Percentiles rank a stretch among this genome's conserved stretches.
Conservation (phyloP, 768 basidiomycete species). For the Kwoniella newhampshirensis region DNA sequence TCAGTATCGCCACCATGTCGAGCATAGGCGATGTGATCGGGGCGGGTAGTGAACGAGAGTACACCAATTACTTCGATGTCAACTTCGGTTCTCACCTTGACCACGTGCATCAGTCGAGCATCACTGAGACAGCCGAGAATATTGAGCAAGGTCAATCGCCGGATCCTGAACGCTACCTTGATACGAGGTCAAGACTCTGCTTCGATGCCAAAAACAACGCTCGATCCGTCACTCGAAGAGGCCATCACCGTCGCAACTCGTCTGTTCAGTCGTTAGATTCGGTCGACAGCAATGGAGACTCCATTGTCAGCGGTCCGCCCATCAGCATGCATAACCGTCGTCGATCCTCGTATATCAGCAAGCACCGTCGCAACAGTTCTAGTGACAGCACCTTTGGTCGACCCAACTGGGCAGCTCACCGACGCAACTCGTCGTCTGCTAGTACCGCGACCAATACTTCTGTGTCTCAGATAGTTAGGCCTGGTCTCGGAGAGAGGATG, state of each 20-base stretch:
- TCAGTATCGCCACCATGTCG: constrained; percentile 50
- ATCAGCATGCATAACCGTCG: constrained; percentile 28
- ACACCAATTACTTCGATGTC: constrained; percentile 49
- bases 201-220: neutral
- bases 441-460: constrained; percentile 30
- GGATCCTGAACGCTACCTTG: neutral
- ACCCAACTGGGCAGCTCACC: constrained; percentile 44
- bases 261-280: constrained; percentile 42
- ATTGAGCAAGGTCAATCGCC: constrained; percentile 8
- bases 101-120: constrained; percentile 14
- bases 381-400: constrained; percentile 32
- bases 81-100: constrained; percentile 35
- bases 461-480: constrained; percentile 33
- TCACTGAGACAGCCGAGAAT: constrained; percentile 8
- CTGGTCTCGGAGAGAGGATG: constrained; percentile 50
- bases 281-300: constrained; percentile 16
- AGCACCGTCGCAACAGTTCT: constrained; percentile 35
- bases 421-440: constrained; percentile 34
- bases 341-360: constrained; percentile 34
- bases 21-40: constrained; percentile 47
- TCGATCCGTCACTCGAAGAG: constrained; percentile 27
- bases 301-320: constrained; percentile 25
- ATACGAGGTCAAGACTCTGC: constrained; percentile 3
- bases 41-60: constrained; percentile 44
- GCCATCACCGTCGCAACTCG: constrained; percentile 40